Base-by-base conservation (phyloP, 1,139 yeast genomes). In the Geotrichum cucujoidarum region DNA sequence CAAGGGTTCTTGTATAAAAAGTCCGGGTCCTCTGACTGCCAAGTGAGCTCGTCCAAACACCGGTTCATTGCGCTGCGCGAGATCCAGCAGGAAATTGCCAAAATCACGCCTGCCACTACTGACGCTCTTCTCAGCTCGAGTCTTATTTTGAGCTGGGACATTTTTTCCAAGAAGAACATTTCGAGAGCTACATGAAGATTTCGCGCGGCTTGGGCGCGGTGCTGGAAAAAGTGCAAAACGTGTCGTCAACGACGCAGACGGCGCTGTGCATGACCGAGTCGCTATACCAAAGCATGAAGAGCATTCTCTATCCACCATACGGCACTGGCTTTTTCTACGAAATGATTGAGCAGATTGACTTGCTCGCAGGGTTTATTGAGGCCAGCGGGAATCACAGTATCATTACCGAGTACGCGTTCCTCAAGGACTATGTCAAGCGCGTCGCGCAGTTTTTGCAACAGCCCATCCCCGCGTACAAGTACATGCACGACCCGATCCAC, bases 221-320 rank as follows among this genome's bases (percentile, higher is more conserved):
- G 6, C 52, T 64, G 39, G 64, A 63, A 45, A 54, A 57, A 40
- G 55, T 59, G 13, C 60, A 59, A 29, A 42, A 51, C 37, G 49
- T 57, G 20, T 49, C 56, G 22, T 45, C 57, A 4, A 57, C 58
- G 30, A 60, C 64, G 11, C 62, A 61, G 8, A 58, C 59, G 34
- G 60, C 65, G 10, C 52, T 60, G 11, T 61, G 66, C 48, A 60
- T 60, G 60, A 54, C 60, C 4, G 63, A 62, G 36, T 61, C 66
- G 8, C 52, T 63, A 4, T 56, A 62, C 47, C 67, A 64, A 49
- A 58, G 61, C 20, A 57, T 62, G 38, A 58, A 70, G 32, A 57
- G 66, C 13, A 64, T 70, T 17, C 64, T 67, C 45, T 56, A 66
- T 48, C 75, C 74, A 0, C 60, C 68, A 1, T 70, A 69, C 54